These are phyloP conservation scores for Trichoderma sp. DNA, from an alignment of 2,329 filamentous ascomycete species.

Conservation along the genomic window DNA sequence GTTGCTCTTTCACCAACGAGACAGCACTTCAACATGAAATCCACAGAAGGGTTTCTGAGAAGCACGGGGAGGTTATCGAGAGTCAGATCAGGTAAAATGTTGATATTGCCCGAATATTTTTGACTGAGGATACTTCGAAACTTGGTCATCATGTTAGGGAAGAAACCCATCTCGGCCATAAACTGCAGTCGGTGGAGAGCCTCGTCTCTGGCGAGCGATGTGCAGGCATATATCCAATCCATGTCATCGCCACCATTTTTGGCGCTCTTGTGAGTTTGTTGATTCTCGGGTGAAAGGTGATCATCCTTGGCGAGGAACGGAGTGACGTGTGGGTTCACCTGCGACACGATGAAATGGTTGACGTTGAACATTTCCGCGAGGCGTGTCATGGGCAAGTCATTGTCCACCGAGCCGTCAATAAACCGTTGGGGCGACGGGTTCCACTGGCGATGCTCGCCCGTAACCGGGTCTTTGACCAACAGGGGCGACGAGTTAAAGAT, in stretches of 20 bases:
- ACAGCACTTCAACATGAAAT: slow-evolving; percentile 81
- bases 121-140: slow-evolving; percentile 79
- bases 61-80: slow-evolving; percentile 73
- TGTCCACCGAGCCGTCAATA: slow-evolving; percentile 94
- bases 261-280: slow-evolving; percentile 29
- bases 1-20: slow-evolving; percentile 80
- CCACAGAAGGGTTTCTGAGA: slow-evolving; percentile 77
- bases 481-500: slow-evolving; percentile 78
- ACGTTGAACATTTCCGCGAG: slow-evolving; percentile 96
- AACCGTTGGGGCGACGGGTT: slow-evolving; percentile 81
- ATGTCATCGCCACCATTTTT: slow-evolving; percentile 39
- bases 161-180: slow-evolving; percentile 74
- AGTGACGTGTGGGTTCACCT: slow-evolving; percentile 92
- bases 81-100: slow-evolving; percentile 78
- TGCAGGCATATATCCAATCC: slow-evolving; percentile 65
- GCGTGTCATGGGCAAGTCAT: slow-evolving; percentile 86
- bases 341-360: slow-evolving; percentile 96
- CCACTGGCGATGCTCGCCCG: slow-evolving; percentile 76
- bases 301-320: slow-evolving; percentile 80
- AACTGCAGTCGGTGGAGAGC: slow-evolving; percentile 77
- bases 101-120: slow-evolving; percentile 92
- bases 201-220: slow-evolving; percentile 74
- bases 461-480: slow-evolving; percentile 80
- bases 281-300: slow-evolving; percentile 42
- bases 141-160: slow-evolving; percentile 77